Percentiles rank a stretch among this genome's conserved stretches.
These are phyloP conservation scores for Starmerella sp. DNA, from an alignment of 805 yeast species.

Conservation along the genomic window DNA sequence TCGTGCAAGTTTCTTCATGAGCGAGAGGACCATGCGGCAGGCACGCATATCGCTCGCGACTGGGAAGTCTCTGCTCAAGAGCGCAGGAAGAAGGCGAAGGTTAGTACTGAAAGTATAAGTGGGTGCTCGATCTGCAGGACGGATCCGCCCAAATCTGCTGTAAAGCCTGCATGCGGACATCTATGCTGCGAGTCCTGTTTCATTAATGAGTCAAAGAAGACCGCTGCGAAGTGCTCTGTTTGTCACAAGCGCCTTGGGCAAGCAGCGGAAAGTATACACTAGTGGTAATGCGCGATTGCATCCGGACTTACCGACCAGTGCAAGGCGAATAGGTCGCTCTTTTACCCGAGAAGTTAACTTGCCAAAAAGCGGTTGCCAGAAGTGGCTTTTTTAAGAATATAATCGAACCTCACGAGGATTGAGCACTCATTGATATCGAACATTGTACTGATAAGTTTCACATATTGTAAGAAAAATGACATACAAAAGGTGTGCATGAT, in stretches of 20 bases:
- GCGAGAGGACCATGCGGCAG: constrained; percentile 70
- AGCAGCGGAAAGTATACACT: not conserved
- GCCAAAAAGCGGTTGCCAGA: too few species aligned
- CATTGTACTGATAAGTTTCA: too few species aligned
- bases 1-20: constrained; percentile 89
- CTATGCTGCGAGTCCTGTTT: constrained; percentile 5
- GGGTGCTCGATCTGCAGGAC: constrained; percentile 7
- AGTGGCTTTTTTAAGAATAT: too few species aligned
- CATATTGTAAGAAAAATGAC: too few species aligned
- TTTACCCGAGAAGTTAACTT: too few species aligned
- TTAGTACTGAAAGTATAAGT: not conserved
- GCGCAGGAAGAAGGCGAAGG: not conserved
- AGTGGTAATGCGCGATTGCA: not conserved
- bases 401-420: too few species aligned
- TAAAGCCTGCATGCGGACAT: constrained; percentile 4
- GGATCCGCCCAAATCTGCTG: not conserved
- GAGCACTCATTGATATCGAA: too few species aligned
- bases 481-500: too few species aligned
- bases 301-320: too few species aligned
- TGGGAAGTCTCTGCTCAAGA: constrained; percentile 29
- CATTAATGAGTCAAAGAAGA: not conserved
- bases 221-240: not conserved
- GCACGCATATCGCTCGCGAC: constrained; percentile 68
- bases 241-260: constrained; percentile 14
- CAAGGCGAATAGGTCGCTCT: too few species aligned